These are phyloP conservation scores for Aspergillus clavatus DNA, from an alignment of 2,329 filamentous ascomycete genomes.

Conservation along the genomic window DNA sequence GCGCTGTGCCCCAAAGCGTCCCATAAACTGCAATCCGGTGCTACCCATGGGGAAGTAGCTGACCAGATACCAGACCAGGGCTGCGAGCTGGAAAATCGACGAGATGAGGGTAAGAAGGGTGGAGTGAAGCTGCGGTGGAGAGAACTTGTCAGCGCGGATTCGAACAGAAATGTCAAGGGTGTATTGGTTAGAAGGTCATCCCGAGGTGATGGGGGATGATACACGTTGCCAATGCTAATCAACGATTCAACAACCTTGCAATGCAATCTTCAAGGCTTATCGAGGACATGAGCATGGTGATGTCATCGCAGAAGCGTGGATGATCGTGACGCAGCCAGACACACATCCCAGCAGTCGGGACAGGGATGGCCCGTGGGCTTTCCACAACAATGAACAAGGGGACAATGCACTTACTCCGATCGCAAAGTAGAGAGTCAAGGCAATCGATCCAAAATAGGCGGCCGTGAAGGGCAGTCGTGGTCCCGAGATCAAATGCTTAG, in stretches of 20 bases:
- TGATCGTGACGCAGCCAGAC: background rate
- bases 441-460: conserved; percentile 91
- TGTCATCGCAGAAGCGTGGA: conserved; percentile 8
- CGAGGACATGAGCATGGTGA: conserved; percentile 2
- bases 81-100: conserved; percentile 75
- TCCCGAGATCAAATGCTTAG: conserved; percentile 76
- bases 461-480: conserved; percentile 86
- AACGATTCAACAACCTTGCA: too few relatives aligned
- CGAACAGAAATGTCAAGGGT: too few relatives aligned
- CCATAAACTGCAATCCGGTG: conserved; percentile 78
- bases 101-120: conserved; percentile 81
- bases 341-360: background rate
- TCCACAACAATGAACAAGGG: conserved; percentile 7
- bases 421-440: conserved; percentile 84
- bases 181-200: too few relatives aligned
- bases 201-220: too few relatives aligned
- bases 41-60: conserved; percentile 98
- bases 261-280: conserved; percentile 1
- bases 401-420: conserved; percentile 67
- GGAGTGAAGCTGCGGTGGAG: conserved; percentile 63
- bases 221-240: too few relatives aligned
- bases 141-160: conserved; percentile 19
- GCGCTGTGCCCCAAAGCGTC: conserved; percentile 76
- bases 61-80: conserved; percentile 86
- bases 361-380: conserved; percentile 1